These are phyloP conservation scores for Rhododendron molle DNA, from an alignment of 148 eudicot genomes.

Conservation along the genomic window DNA sequence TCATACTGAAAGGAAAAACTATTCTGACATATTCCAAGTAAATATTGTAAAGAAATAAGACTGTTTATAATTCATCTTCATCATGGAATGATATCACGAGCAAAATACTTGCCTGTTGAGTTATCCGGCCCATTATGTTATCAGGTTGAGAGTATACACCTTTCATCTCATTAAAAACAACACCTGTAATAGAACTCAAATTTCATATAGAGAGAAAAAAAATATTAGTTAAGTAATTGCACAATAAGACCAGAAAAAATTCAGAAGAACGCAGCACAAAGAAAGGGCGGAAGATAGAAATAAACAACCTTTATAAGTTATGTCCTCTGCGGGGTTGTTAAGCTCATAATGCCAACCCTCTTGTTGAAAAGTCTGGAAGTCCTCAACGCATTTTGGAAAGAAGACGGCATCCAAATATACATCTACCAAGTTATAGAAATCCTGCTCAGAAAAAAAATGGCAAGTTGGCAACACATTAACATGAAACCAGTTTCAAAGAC, in stretches of 20 bases:
- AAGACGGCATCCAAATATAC: slow-evolving; percentile 98
- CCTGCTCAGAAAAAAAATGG: slow-evolving; percentile 39
- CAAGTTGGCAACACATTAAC: neutral
- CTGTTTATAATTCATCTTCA: neutral
- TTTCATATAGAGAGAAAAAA: neutral
- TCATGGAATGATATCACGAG: neutral
- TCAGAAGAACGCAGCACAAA: neutral
- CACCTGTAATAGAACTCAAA: slow-evolving; percentile 46
- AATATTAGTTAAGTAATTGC: neutral
- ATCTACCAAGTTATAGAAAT: slow-evolving; percentile 96
- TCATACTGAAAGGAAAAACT: neutral
- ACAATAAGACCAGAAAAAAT: neutral
- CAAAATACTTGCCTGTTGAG: slow-evolving; percentile 63
- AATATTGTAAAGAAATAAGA: neutral
- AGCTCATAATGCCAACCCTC: slow-evolving; percentile 99
- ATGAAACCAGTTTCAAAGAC: neutral
- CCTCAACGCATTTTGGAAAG: slow-evolving; percentile 92
- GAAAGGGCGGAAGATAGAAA: neutral
- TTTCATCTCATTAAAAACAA: slow-evolving; percentile 99
- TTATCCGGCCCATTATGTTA: slow-evolving; percentile 70
- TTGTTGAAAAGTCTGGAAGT: slow-evolving; percentile 80
- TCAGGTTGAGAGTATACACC: slow-evolving; percentile 99
- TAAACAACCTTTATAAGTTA: slow-evolving; percentile 53
- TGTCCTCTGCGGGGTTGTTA: slow-evolving; percentile 78
- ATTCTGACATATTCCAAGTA: neutral